Percentiles rank a stretch among this genome's conserved stretches.
Conservation (phyloP, 257 asterid genomes). For the Parsonsia alboflavescens region DNA sequence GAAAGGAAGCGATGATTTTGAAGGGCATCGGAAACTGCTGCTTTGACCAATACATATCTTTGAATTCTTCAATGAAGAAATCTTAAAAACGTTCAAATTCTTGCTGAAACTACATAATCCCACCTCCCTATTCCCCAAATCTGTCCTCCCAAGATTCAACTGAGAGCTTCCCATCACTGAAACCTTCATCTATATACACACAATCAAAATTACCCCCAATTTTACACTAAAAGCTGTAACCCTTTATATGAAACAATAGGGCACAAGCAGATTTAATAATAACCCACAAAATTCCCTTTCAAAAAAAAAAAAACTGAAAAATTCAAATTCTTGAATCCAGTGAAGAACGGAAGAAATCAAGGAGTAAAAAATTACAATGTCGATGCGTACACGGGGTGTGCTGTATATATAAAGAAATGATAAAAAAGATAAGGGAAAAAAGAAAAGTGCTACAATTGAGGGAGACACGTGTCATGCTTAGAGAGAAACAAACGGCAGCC, state of each 20-base stretch:
- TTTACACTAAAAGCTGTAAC: not conserved
- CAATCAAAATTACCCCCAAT: not conserved
- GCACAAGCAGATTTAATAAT: not conserved
- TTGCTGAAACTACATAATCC: constrained; percentile 46
- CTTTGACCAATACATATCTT: constrained; percentile 29
- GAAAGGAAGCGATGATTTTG: constrained; percentile 34
- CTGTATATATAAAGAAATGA: not conserved
- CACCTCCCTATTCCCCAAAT: constrained; percentile 27
- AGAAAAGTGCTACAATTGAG: not conserved
- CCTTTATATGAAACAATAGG: not conserved
- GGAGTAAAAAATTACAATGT: not conserved
- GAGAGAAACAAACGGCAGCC: constrained; percentile 22
- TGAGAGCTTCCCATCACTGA: constrained; percentile 66
- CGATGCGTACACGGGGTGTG: not conserved
- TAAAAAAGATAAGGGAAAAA: not conserved
- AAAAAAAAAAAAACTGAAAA: not conserved
- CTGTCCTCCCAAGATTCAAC: constrained; percentile 39
- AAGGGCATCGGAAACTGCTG: constrained; percentile 26
- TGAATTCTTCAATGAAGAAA: constrained; percentile 25
- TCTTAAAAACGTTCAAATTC: constrained; percentile 37
- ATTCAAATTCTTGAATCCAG: not conserved
- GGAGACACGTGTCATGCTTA: constrained; percentile 26
- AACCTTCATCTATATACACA: constrained; percentile 44
- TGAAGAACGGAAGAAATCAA: not conserved
- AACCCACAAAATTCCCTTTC: not conserved